Percentiles rank a stretch among this genome's conserved stretches.
Conservation (phyloP, 148 eudicot genomes). For the Rhododendron simsii region DNA sequence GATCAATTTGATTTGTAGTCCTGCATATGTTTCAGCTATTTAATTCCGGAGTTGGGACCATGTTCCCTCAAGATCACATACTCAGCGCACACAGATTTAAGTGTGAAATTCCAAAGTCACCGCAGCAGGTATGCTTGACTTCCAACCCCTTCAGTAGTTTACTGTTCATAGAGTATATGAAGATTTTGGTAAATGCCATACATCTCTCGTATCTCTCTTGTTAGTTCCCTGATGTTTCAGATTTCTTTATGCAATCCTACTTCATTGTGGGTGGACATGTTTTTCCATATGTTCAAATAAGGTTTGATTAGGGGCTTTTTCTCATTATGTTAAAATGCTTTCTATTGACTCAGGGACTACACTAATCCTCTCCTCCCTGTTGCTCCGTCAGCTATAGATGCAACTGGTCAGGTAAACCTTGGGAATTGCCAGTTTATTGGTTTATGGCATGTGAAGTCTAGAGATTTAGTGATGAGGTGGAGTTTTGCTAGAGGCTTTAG, state of each 20-base stretch:
- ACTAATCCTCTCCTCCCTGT: constrained; percentile 91
- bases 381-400: constrained; percentile 91
- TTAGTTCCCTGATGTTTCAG: background rate
- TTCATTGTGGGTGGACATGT: background rate
- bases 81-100: constrained; percentile 93
- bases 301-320: background rate
- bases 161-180: background rate
- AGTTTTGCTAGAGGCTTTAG: background rate
- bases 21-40: constrained; percentile 42
- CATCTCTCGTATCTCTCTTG: background rate
- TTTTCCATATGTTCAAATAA: background rate
- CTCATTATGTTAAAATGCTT: background rate
- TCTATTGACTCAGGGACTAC: constrained; percentile 69
- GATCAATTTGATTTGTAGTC: background rate
- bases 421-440: background rate
- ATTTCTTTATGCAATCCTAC: background rate
- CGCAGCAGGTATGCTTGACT: constrained; percentile 81
- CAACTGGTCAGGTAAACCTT: constrained; percentile 76
- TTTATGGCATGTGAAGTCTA: background rate
- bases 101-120: constrained; percentile 90
- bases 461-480: background rate
- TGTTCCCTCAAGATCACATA: constrained; percentile 81
- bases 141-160: background rate
- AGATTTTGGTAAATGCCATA: background rate
- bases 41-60: constrained; percentile 86